Evolutionary conservation across 192 early-diverging fungal species (phyloP).

Genomic region (Thoreauomyces humboldtii): DNA sequence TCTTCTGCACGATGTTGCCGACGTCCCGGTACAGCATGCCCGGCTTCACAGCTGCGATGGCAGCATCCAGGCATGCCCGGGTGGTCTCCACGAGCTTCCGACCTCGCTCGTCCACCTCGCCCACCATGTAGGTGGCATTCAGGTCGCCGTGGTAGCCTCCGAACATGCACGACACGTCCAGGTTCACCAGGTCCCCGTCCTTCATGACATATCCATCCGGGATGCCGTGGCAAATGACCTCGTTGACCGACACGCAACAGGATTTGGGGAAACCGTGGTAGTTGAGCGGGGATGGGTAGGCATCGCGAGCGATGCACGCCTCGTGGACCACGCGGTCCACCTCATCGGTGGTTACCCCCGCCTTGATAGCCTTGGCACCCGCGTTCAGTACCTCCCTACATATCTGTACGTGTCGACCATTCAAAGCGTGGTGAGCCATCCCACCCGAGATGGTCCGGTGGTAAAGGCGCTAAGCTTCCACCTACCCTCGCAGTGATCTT

Average conservation of each 20-base stretch:
- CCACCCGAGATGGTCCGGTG: no score
- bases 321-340: conserved; percentile 96
- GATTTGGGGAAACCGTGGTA: conserved; percentile 97
- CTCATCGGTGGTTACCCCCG: conserved; percentile 92
- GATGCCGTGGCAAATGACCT: conserved; percentile 97
- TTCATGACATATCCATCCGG: conserved; percentile 89
- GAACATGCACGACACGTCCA: conserved; percentile 86
- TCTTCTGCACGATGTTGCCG: conserved; percentile 83
- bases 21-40: conserved; percentile 89
- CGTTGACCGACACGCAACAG: conserved; percentile 85
- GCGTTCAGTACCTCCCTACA: conserved; percentile 88
- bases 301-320: conserved; percentile 81
- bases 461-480: no score
- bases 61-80: conserved; percentile 84
- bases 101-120: conserved; percentile 77
- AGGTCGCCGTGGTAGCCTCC: conserved; percentile 95
- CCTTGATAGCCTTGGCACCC: conserved; percentile 72
- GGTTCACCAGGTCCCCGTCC: conserved; percentile 96
- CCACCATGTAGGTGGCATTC: conserved; percentile 91
- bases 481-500: conserved; percentile 72
- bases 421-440: neutral
- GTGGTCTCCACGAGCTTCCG: conserved; percentile 76
- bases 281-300: conserved; percentile 95
- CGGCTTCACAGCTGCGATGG: conserved; percentile 90
- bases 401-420: conserved; percentile 45